phyloP scores from a whole-genome alignment of 768 basidiomycete species.

The Mycena rebaudengoi region DNA sequence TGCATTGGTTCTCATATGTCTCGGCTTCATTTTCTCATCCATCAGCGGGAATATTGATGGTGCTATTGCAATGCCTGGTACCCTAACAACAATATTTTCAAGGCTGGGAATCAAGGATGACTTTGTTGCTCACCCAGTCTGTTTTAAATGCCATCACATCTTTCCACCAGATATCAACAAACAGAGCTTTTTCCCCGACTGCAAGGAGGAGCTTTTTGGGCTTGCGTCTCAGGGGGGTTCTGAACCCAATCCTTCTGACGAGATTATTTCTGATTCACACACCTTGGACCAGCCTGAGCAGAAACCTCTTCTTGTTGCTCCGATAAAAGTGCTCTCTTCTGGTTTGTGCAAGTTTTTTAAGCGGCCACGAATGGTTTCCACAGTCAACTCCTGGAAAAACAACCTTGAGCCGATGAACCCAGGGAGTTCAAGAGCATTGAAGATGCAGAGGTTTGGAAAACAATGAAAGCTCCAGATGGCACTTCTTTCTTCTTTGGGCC shows the following conservation, averaged over 20 bases:
- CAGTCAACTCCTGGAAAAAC: slow-evolving; percentile 17
- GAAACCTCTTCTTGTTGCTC: slow-evolving; percentile 17
- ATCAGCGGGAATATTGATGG: background rate
- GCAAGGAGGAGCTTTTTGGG: background rate
- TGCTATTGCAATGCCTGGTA: background rate
- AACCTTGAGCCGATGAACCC: background rate
- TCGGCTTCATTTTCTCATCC: background rate
- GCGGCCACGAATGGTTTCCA: slow-evolving; percentile 5
- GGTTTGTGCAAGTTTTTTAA: slow-evolving; percentile 20
- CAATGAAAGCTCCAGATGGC: slow-evolving; percentile 5
- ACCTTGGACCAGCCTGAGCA: background rate
- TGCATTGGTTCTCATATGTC: background rate
- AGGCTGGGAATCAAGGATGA: background rate
- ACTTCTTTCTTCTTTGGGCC: slow-evolving; percentile 16
- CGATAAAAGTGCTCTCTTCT: slow-evolving; percentile 22
- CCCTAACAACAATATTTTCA: background rate
- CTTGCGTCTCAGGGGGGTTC: background rate
- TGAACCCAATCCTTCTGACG: background rate
- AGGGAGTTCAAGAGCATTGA: background rate
- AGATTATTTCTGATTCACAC: background rate
- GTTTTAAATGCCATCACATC: background rate
- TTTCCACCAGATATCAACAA: background rate
- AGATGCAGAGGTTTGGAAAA: slow-evolving; percentile 22
- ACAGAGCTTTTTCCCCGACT: no score
- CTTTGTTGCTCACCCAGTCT: background rate